Percentiles rank a stretch among this genome's conserved stretches.
Evolutionary conservation across 768 basidiomycete species (phyloP).

Genomic region (Trichaptum fuscoviolaceum): DNA sequence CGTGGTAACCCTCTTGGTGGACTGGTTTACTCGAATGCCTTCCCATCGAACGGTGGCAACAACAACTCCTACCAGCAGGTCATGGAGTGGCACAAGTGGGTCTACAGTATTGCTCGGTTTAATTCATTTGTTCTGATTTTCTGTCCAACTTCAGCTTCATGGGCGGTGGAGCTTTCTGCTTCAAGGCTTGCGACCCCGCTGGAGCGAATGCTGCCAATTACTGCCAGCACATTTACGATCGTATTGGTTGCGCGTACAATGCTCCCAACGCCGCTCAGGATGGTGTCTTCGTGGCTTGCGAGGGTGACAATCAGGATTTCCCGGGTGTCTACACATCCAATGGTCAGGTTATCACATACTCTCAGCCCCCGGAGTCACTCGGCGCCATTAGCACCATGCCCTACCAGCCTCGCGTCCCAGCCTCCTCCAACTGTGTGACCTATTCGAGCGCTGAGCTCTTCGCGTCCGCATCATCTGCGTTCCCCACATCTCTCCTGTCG

Average conservation of each 20-base stretch:
- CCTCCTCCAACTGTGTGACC: conserved; percentile 40
- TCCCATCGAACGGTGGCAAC: conserved; percentile 34
- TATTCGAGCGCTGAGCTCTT: conserved; percentile 33
- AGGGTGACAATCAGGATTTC: conserved; percentile 57
- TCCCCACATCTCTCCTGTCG: conserved; percentile 6
- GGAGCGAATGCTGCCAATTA: conserved; percentile 42
- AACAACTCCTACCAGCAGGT: conserved; percentile 48
- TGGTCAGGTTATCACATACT: conserved; percentile 39
- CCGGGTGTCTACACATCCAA: conserved; percentile 45
- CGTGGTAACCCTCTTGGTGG: conserved; percentile 82
- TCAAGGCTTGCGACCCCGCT: conserved; percentile 66
- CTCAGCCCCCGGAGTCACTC: conserved; percentile 43
- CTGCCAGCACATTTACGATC: conserved; percentile 73
- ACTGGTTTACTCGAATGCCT: conserved; percentile 57
- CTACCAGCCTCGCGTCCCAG: conserved; percentile 33
- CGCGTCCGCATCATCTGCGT: conserved; percentile 10
- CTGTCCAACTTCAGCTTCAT: conserved; percentile 51
- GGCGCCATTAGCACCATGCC: conserved; percentile 41
- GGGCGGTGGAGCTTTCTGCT: conserved; percentile 58
- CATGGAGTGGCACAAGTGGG: conserved; percentile 64
- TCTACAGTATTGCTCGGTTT: conserved; percentile 6
- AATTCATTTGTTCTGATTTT: neutral
- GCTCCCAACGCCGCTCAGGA: conserved; percentile 58
- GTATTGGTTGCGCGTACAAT: conserved; percentile 71
- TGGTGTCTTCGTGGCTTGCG: conserved; percentile 58